Conservation (phyloP, 805 yeast genomes). For the Barnettozyma populi region DNA sequence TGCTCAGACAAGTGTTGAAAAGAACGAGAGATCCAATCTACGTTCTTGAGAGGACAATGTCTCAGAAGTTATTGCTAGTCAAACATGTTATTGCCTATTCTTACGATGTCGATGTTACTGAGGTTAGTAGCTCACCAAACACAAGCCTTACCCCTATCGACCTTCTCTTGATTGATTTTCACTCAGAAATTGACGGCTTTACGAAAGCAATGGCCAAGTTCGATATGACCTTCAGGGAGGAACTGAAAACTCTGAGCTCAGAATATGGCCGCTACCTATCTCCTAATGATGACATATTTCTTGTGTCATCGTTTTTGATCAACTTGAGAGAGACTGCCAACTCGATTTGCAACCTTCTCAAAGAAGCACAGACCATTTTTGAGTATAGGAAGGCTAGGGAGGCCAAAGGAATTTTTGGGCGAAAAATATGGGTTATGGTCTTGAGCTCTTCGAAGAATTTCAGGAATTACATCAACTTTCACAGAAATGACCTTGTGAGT, state of each 20-base stretch:
- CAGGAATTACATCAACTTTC: constrained; percentile 33
- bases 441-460: constrained; percentile 30
- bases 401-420: constrained; percentile 31
- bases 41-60: constrained; percentile 29
- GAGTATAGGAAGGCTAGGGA: constrained; percentile 29
- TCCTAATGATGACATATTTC: constrained; percentile 46
- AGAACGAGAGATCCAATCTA: constrained; percentile 29
- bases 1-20: constrained; percentile 27
- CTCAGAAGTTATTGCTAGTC: constrained; percentile 29
- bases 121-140: constrained; percentile 7
- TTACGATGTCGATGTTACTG: constrained; percentile 32
- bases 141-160: constrained; percentile 18
- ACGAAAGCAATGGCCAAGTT: constrained; percentile 29
- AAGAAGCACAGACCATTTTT: constrained; percentile 27
- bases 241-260: constrained; percentile 26
- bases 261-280: constrained; percentile 28
- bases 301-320: constrained; percentile 44
- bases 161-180: constrained; percentile 22
- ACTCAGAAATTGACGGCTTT: constrained; percentile 21
- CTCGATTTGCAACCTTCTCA: constrained; percentile 28
- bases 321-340: constrained; percentile 38
- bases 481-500: constrained; percentile 10
- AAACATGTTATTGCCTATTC: constrained; percentile 32
- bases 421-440: constrained; percentile 40
- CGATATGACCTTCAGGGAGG: constrained; percentile 30